Percentiles rank a stretch among this genome's conserved stretches.
phyloP scores from a whole-genome alignment of 2,329 filamentous ascomycete species.

The Ilyonectria sp. region DNA sequence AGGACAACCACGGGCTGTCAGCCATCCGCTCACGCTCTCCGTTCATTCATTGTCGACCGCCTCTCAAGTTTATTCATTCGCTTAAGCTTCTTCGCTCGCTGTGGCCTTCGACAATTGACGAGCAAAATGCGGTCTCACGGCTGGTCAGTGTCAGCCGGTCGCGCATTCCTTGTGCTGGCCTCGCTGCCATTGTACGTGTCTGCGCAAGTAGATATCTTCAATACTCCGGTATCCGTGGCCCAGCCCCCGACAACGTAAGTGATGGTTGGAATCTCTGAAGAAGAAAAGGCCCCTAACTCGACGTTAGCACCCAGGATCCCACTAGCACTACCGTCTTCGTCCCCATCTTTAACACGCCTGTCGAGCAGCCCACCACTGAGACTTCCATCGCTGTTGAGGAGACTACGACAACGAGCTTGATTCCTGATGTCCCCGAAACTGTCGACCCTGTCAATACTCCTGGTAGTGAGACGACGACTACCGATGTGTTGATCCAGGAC shows the following conservation, averaged over 20 bases:
- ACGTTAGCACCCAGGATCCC: background rate
- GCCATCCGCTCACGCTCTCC: background rate
- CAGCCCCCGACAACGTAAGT: slow-evolving; percentile 5
- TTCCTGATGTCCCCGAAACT: background rate
- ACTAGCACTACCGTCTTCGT: background rate
- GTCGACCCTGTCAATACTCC: background rate
- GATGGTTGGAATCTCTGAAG: background rate
- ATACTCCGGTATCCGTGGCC: background rate
- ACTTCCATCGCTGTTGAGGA: background rate
- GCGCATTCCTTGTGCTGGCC: slow-evolving; percentile 32
- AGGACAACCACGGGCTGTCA: background rate
- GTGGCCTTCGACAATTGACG: background rate
- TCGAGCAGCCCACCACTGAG: slow-evolving; percentile 1
- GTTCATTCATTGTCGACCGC: slow-evolving; percentile 16
- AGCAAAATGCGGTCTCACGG: slow-evolving; percentile 28
- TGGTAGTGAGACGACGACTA: background rate
- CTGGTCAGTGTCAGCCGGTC: slow-evolving; percentile 10
- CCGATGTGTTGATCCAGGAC: slow-evolving; percentile 1
- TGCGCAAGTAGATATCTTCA: slow-evolving; percentile 26
- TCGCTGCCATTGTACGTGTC: slow-evolving; percentile 29
- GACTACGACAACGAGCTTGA: slow-evolving; percentile 9
- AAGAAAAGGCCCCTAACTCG: background rate
- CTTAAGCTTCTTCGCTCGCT: slow-evolving; percentile 16
- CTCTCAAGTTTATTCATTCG: slow-evolving; percentile 17
- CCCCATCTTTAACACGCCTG: slow-evolving; percentile 7